Percentiles rank a stretch among this genome's conserved stretches.
Evolutionary conservation across 257 asterid genomes (phyloP).

Genomic region (Plantago ovata): DNA sequence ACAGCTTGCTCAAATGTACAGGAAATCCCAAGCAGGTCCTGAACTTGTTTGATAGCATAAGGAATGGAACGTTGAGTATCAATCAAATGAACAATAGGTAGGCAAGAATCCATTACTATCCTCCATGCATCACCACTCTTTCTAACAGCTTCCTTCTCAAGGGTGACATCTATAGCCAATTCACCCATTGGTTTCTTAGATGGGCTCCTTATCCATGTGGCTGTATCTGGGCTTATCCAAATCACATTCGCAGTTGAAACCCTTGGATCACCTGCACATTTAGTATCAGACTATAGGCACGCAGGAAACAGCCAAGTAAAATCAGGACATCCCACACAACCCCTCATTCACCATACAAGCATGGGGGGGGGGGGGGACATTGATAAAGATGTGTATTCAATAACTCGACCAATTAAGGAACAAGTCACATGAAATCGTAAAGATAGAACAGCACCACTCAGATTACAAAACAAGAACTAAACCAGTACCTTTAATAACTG

Average conservation of each 20-base stretch:
- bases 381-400: too few species aligned
- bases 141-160: constrained; percentile 71
- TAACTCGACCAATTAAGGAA: too few species aligned
- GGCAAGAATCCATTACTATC: constrained; percentile 81
- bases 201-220: constrained; percentile 73
- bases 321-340: too few species aligned
- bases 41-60: constrained; percentile 83
- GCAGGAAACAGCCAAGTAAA: too few species aligned
- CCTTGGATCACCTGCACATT: constrained; percentile 81
- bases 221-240: constrained; percentile 74
- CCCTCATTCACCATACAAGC: too few species aligned
- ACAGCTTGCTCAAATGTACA: constrained; percentile 99
- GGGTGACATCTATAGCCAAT: constrained; percentile 69
- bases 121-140: constrained; percentile 97
- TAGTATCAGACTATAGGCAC: background rate
- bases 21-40: constrained; percentile 90
- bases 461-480: constrained; percentile 10
- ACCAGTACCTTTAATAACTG: constrained; percentile 76
- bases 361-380: too few species aligned
- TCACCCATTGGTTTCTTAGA: constrained; percentile 65
- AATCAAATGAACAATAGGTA: constrained; percentile 73
- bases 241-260: constrained; percentile 59
- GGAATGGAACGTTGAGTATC: constrained; percentile 78
- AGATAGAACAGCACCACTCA: too few species aligned
- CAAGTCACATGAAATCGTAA: too few species aligned